These are phyloP conservation scores for Gaultheria prostrata DNA, from an alignment of 148 eudicot species.

Conservation along the genomic window DNA sequence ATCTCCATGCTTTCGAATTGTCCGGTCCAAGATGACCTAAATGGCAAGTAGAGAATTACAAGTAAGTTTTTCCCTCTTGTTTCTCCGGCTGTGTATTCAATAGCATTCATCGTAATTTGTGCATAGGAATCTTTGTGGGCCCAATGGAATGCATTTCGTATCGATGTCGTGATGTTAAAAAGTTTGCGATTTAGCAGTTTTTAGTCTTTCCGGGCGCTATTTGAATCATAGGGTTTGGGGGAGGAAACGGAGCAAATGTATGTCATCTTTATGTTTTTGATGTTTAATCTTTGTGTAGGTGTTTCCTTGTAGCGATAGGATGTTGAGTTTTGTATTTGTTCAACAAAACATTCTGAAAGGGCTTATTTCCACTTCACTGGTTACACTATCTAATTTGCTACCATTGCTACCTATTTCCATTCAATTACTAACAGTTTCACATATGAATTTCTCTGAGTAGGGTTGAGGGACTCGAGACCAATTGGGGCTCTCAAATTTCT, in stretches of 20 bases:
- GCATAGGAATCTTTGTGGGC: slow-evolving; percentile 11
- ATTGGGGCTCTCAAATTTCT: background rate
- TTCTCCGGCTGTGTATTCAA: slow-evolving; percentile 15
- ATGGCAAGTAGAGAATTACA: background rate
- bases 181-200: background rate
- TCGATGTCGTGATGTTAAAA: background rate
- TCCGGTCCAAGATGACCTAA: slow-evolving; percentile 37
- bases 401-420: background rate
- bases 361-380: background rate
- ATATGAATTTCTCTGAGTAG: background rate
- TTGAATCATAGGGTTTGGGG: background rate
- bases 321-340: background rate
- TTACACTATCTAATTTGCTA: background rate
- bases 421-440: background rate
- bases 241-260: background rate
- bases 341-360: background rate
- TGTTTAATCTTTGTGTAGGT: background rate
- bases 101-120: slow-evolving; percentile 2
- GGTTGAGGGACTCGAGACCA: background rate
- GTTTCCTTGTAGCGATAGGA: background rate
- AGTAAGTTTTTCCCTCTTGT: slow-evolving; percentile 1
- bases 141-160: background rate
- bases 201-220: background rate
- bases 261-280: slow-evolving; percentile 1
- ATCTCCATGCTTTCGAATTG: slow-evolving; percentile 39